phyloP scores from a whole-genome alignment of 2,329 filamentous ascomycete species.

The Zasmidium angulare region DNA sequence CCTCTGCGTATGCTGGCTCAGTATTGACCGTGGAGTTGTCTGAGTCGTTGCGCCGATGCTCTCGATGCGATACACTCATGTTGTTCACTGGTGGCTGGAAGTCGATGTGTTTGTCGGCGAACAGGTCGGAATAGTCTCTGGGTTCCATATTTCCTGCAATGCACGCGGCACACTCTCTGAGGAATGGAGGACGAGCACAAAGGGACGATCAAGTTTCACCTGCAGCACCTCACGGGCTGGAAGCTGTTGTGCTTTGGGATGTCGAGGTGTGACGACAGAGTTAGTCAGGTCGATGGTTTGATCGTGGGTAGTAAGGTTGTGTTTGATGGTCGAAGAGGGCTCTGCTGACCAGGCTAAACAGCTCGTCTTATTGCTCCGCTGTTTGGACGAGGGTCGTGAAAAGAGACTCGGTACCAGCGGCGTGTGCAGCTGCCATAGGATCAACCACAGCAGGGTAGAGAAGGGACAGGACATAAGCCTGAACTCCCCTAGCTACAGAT shows the following conservation, averaged over 20 bases:
- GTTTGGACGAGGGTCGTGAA: neutral
- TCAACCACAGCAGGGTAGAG: neutral
- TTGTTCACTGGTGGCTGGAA: neutral
- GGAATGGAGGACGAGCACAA: neutral
- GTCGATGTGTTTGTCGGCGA: neutral
- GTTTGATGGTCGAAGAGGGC: too few species aligned
- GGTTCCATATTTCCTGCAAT: neutral
- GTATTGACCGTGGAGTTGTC: constrained; percentile 5
- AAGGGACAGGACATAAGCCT: neutral
- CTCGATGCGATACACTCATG: constrained; percentile 15
- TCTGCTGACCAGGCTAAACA: constrained; percentile 2
- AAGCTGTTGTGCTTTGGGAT: neutral
- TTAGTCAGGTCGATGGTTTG: neutral
- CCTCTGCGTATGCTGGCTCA: constrained; percentile 18
- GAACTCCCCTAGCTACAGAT: neutral
- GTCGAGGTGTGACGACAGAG: neutral
- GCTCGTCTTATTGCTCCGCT: neutral
- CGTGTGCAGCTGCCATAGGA: neutral
- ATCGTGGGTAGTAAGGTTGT: neutral
- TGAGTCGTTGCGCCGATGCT: constrained; percentile 14
- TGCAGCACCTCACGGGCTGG: neutral
- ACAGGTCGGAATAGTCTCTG: neutral
- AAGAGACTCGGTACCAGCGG: neutral
- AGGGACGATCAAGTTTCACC: neutral
- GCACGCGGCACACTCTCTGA: neutral